A percentile compares a stretch with the other conserved stretches of the same genome.
Conservation (phyloP, 345 rosid species). For the Raphanus raphanistrum region DNA sequence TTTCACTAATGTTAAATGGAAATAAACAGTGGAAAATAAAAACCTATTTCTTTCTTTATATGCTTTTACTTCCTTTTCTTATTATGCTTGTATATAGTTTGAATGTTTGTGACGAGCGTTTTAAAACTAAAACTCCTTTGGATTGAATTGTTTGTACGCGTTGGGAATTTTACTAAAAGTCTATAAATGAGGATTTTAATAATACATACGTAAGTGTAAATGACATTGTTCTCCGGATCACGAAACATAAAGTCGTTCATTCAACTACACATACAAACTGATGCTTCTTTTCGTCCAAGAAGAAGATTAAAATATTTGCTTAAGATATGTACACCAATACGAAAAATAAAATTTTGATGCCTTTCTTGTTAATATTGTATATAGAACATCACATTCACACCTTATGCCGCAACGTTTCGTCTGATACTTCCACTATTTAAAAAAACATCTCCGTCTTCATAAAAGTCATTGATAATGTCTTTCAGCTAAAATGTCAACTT, state of each 20-base stretch:
- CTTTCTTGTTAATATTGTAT: not conserved
- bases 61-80: not conserved
- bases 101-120: not conserved
- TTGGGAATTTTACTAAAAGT: not conserved
- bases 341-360: not conserved
- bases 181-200: not conserved
- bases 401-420: not conserved
- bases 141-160: not conserved
- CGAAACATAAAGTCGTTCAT: not conserved
- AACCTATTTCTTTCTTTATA: not conserved
- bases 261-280: not conserved
- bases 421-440: not conserved
- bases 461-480: not conserved
- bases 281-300: not conserved
- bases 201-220: not conserved
- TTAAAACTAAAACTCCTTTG: constrained; percentile 6
- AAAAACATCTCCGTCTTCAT: not conserved
- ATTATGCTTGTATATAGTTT: not conserved
- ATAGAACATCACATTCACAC: not conserved
- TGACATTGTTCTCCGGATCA: not conserved
- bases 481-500: too few relatives aligned
- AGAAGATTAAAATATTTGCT: not conserved
- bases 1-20: constrained; percentile 19
- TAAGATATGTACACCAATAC: not conserved
- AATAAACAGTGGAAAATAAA: not conserved